A percentile compares a stretch with the other conserved stretches of the same genome.
These are phyloP conservation scores for Hysterium pulicare DNA, from an alignment of 2,329 filamentous ascomycete species.

Conservation along the genomic window DNA sequence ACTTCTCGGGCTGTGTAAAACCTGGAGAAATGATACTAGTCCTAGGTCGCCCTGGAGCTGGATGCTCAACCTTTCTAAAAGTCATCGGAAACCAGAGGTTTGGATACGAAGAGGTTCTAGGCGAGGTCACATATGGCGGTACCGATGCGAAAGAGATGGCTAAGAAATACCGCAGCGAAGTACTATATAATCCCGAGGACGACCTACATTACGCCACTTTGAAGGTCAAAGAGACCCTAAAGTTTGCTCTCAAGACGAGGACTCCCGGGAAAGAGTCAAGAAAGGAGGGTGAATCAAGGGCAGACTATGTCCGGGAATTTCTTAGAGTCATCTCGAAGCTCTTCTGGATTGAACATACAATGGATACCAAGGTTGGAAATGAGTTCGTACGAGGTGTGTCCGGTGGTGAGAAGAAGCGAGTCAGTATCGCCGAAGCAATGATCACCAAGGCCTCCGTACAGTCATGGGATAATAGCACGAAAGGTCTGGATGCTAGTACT, in stretches of 20 bases:
- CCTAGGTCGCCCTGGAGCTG: slow-evolving; percentile 64
- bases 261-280: slow-evolving; percentile 62
- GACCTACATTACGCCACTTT: slow-evolving; percentile 77
- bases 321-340: slow-evolving; percentile 66
- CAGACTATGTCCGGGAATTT: slow-evolving; percentile 60
- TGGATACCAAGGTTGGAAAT: slow-evolving; percentile 71
- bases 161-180: slow-evolving; percentile 61
- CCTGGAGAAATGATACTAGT: slow-evolving; percentile 72
- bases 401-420: slow-evolving; percentile 49
- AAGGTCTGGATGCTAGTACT: slow-evolving; percentile 69
- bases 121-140: slow-evolving; percentile 55
- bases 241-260: slow-evolving; percentile 67
- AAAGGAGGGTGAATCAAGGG: slow-evolving; percentile 59
- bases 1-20: slow-evolving; percentile 65
- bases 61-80: slow-evolving; percentile 70
- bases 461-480: slow-evolving; percentile 60
- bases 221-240: slow-evolving; percentile 69
- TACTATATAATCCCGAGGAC: slow-evolving; percentile 74
- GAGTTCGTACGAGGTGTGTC: slow-evolving; percentile 65
- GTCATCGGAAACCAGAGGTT: slow-evolving; percentile 62
- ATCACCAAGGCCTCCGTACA: slow-evolving; percentile 36
- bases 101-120: slow-evolving; percentile 57
- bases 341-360: slow-evolving; percentile 69
- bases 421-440: slow-evolving; percentile 49
- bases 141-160: slow-evolving; percentile 51